A percentile compares a stretch with the other conserved stretches of the same genome.
phyloP scores from a whole-genome alignment of 164 flowering plant species.

The Liriodendron chinense region DNA sequence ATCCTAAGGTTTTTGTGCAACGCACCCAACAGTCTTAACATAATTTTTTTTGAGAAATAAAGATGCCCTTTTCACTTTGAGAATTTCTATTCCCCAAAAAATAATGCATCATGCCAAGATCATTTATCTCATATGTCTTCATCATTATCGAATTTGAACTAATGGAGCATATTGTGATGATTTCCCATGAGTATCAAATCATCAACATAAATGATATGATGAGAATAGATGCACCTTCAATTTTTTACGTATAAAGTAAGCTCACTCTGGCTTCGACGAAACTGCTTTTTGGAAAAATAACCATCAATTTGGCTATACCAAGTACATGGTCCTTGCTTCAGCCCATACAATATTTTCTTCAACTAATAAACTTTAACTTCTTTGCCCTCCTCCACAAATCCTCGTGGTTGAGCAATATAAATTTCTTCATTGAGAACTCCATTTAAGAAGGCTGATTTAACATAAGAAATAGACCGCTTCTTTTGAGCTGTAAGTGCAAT shows the following conservation, averaged over 20 bases:
- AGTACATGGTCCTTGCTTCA: not conserved
- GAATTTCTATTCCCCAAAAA: not conserved
- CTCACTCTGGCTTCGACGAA: not conserved
- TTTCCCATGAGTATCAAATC: not conserved
- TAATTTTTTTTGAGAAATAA: not conserved
- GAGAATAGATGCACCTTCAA: not conserved
- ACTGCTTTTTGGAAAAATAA: not conserved
- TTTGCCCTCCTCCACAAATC: slow-evolving; percentile 1
- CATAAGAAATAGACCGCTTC: not conserved
- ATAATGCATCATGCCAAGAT: not conserved
- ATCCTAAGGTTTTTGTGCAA: no score
- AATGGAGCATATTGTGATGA: not conserved
- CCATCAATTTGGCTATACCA: slow-evolving; percentile 1
- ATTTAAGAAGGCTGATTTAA: not conserved
- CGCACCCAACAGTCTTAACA: no score
- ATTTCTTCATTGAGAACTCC: not conserved
- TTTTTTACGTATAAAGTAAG: not conserved
- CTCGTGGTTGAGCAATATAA: not conserved
- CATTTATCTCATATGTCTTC: not conserved
- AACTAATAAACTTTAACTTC: not conserved
- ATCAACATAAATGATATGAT: not conserved
- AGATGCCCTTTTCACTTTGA: not conserved
- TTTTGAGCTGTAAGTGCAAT: not conserved
- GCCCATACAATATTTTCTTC: not conserved
- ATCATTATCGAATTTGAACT: not conserved